Conservation (phyloP, 202 grass and related monocot species). For the Sporobolus alterniflorus region DNA sequence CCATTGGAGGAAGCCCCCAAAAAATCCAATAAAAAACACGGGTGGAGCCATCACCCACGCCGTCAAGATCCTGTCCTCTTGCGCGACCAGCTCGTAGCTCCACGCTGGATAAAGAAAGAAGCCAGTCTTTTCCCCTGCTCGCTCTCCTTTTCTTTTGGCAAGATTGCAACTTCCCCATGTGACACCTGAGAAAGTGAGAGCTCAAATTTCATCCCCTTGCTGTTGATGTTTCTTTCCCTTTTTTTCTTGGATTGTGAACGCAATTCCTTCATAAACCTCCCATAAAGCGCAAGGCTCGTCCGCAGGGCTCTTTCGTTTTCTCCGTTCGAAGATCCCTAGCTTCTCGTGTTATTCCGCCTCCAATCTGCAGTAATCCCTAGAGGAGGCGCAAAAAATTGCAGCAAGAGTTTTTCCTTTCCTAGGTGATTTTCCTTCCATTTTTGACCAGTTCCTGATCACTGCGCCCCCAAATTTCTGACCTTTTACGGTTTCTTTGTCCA, state of each 20-base stretch:
- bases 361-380: slow-evolving; percentile 16
- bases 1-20: background rate
- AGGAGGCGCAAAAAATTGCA: background rate
- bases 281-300: slow-evolving; percentile 50
- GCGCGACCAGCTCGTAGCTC: slow-evolving; percentile 29
- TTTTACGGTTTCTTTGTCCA: slow-evolving; percentile 24
- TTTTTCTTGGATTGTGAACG: background rate
- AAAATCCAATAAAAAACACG: slow-evolving; percentile 40
- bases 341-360: slow-evolving; percentile 7
- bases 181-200: slow-evolving; percentile 59
- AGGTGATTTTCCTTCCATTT: slow-evolving; percentile 27
- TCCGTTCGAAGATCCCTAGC: slow-evolving; percentile 29
- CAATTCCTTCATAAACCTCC: slow-evolving; percentile 45
- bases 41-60: slow-evolving; percentile 38
- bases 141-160: slow-evolving; percentile 6
- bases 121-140: slow-evolving; percentile 1
- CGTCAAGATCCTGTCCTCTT: slow-evolving; percentile 58
- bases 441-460: slow-evolving; percentile 29
- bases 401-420: background rate
- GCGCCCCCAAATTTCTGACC: slow-evolving; percentile 9
- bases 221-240: background rate
- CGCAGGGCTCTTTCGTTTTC: background rate
- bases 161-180: slow-evolving; percentile 48
- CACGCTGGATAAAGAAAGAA: slow-evolving; percentile 33
- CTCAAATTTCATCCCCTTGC: slow-evolving; percentile 12